These are phyloP conservation scores for Saccharum spontaneum DNA, from an alignment of 176 grass and related monocot genomes.

Conservation along the genomic window DNA sequence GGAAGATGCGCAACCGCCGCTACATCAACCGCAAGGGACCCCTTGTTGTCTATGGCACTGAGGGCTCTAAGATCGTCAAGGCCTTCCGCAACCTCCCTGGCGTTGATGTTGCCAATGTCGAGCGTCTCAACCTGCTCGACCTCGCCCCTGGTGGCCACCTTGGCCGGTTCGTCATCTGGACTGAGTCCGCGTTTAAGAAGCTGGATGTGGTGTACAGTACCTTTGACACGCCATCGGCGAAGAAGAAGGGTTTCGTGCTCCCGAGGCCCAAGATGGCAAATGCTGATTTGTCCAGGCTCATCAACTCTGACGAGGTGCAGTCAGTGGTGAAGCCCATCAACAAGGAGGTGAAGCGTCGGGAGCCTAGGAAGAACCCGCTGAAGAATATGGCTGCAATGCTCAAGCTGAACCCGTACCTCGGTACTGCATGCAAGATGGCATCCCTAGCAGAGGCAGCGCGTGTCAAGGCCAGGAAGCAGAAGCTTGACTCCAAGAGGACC, in stretches of 20 bases:
- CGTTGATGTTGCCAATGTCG: constrained; percentile 74
- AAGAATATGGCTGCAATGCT: constrained; percentile 74
- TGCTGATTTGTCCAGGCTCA: constrained; percentile 70
- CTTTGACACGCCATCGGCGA: constrained; percentile 50
- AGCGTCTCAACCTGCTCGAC: constrained; percentile 86
- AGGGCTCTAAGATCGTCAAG: constrained; percentile 89
- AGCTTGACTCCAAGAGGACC: constrained; percentile 68
- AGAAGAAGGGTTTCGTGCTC: constrained; percentile 91
- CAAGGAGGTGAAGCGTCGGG: constrained; percentile 69
- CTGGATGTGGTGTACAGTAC: constrained; percentile 72
- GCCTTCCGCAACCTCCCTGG: constrained; percentile 90
- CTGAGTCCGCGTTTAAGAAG: constrained; percentile 89
- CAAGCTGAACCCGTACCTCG: constrained; percentile 75
- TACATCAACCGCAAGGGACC: constrained; percentile 86
- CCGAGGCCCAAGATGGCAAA: constrained; percentile 84
- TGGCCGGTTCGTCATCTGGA: constrained; percentile 90
- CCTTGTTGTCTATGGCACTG: constrained; percentile 72
- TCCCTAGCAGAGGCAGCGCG: constrained; percentile 65
- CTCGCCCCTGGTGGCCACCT: constrained; percentile 86
- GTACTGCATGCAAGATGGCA: constrained; percentile 79
- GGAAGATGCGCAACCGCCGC: constrained; percentile 82
- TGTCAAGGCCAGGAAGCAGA: constrained; percentile 76
- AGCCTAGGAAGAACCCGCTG: constrained; percentile 75
- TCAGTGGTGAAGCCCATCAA: constrained; percentile 81
- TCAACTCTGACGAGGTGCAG: constrained; percentile 92